Evolutionary conservation across 345 rosid genomes (phyloP), one percentile per base, ranked within the genome.

Genomic region (Euphorbia tirucalli): DNA sequence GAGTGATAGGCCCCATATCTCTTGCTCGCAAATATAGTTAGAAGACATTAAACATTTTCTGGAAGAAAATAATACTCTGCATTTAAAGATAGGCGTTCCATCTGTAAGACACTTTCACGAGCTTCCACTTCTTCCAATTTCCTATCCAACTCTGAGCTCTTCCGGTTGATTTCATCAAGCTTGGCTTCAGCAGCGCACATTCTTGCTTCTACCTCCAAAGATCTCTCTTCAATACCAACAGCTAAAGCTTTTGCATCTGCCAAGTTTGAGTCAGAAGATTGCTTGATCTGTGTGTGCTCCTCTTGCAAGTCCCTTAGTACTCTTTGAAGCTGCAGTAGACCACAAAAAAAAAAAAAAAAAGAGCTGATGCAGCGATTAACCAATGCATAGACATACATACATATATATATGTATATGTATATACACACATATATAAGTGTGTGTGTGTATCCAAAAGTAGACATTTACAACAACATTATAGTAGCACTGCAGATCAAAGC

Each of bases 101-200:
- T 86, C 68, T 81, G 87, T 37, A 89, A 79, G 70, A 82, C 74
- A 70, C 74, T 83, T 74, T 94, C 93, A 24, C 89, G 92, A 30
- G 88, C 78, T 77, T 84, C 95, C 80, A 89, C 44, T 72, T 92
- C 96, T 61, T 86, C 84, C 76, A 90, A 82, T 76, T 84, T 90
- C 81, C 79, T 50, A 70, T 94, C 96, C 82, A 92, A 69, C 68
- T 87, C 93, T 11, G 83, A 77, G 75, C 80, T 80, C 84, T 85
- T 94, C 70, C 84, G 71, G 63, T 80, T 83, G 56, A 87, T 78
- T 78, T 87, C 92, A 27, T 83, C 80, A 71, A 92, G 92, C 85
- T 89, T 89, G 61, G 82, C 84, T 66, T 83, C 91, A 69, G 89
- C 90, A 62, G 68, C 68, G n/a, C 25, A 76, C 65, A 87, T 64